A percentile compares a stretch with the other conserved stretches of the same genome.
These are phyloP conservation scores for Trypanosoma scelopori DNA, from an alignment of 208 protist species.

Conservation along the genomic window DNA sequence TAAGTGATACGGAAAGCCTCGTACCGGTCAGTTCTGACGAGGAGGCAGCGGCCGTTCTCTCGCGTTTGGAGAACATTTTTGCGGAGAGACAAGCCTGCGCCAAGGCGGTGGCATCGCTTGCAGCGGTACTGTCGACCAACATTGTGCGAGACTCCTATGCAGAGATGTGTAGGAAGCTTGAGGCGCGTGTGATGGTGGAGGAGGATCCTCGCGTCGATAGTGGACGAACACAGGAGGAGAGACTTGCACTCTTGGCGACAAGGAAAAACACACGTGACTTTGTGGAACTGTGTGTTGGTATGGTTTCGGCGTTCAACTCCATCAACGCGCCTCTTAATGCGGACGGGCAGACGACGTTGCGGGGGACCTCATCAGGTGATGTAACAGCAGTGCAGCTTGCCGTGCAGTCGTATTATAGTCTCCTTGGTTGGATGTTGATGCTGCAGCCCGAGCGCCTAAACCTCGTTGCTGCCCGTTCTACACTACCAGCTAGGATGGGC, in stretches of 20 bases:
- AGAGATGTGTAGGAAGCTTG: slow-evolving; percentile 32
- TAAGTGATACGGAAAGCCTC: slow-evolving; percentile 20
- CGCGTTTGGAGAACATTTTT: slow-evolving; percentile 46
- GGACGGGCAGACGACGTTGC: slow-evolving; percentile 13
- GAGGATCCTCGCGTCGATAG: slow-evolving; percentile 19
- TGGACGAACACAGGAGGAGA: slow-evolving; percentile 30
- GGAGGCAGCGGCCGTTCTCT: slow-evolving; percentile 34
- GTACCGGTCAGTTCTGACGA: slow-evolving; percentile 29
- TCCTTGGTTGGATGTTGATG: slow-evolving; percentile 53
- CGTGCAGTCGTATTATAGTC: slow-evolving; percentile 47
- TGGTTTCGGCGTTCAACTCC: slow-evolving; percentile 39
- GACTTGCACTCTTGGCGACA: slow-evolving; percentile 41
- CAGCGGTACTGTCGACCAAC: slow-evolving; percentile 51
- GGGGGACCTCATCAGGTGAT: slow-evolving; percentile 27
- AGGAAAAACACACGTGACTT: slow-evolving; percentile 48
- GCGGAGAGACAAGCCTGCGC: slow-evolving; percentile 39
- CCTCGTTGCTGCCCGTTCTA: slow-evolving; percentile 19
- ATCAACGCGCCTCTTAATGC: slow-evolving; percentile 38
- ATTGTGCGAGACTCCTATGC: slow-evolving; percentile 33
- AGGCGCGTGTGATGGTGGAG: slow-evolving; percentile 38
- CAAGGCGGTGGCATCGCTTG: slow-evolving; percentile 40
- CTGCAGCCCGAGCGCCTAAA: slow-evolving; percentile 45
- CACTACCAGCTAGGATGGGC: background rate
- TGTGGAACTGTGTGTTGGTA: slow-evolving; percentile 28
- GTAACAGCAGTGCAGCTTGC: slow-evolving; percentile 32